Base-by-base conservation (phyloP, 2,329 filamentous ascomycete genomes). In the Dactylonectria macrodidyma region DNA sequence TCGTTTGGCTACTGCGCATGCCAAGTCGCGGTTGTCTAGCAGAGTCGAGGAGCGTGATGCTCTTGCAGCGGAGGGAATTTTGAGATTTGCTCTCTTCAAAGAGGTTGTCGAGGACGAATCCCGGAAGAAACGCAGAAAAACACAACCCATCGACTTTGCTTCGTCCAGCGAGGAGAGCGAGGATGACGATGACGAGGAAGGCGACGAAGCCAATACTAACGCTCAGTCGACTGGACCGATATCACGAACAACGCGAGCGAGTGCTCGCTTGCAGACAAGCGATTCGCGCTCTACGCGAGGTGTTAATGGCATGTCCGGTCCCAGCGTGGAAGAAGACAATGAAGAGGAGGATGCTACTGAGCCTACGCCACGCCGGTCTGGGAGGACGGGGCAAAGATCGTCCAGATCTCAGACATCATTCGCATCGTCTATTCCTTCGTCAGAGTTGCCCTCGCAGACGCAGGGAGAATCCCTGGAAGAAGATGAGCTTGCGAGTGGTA, bases 41-140 rank as follows among this genome's bases (percentile, higher is more conserved):
- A 87, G 94, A 47, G 94, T 99, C 3, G 95, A 98, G 72, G 93
- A 97, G 79, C 91, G 92, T 62, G 96, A 99, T 80, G 95, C 95
- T 1, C 84, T 93, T 60, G 91, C 95, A 38, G 96, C 96, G 10
- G 95, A 99, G 80, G 88, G 90, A 9, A 97, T 99, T 72, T 84
- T 99, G 36, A 90, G 96, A 19, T 99, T 98, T 78, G 97, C 96
- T 2, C 87, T 99, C 41, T 99, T 99, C 88, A 98, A 98, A 80
- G 96, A 99, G 83, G 91, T 99, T 0, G 87, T 97, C 3, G 88
- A 91, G 76, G 88, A 90, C 71, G 91, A 95, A 79, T 93, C 95
- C 65, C 89, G 91, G 74, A 96, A 95, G 86, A 92, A 96, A 82
- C 90, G 95, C 75, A 91, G 94, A 81, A 92, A 93, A 75, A 92